Conservation (phyloP, 768 basidiomycete genomes). For the Mycena epipterygia region DNA sequence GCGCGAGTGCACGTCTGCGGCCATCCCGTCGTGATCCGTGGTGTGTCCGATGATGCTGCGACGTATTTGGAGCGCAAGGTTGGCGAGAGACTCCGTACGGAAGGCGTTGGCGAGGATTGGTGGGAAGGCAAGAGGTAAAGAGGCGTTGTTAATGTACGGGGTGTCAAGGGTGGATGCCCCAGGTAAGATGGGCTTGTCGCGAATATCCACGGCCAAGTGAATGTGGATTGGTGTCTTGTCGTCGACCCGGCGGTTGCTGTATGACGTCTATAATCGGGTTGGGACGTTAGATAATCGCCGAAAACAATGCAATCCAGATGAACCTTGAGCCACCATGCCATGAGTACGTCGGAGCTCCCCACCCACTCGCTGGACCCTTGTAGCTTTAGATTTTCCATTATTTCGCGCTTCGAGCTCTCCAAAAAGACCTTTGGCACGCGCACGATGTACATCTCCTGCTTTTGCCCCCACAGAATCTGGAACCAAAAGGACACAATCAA, state of each 20-base stretch:
- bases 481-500: not conserved
- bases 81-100: not conserved
- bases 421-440: conserved; percentile 24
- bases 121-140: not conserved
- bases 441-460: not conserved
- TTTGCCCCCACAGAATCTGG: not conserved
- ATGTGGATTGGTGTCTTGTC: not conserved
- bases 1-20: not conserved
- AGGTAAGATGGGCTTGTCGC: not conserved
- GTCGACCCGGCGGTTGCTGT: not conserved
- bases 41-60: not conserved
- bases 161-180: not conserved
- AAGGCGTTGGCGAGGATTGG: not conserved
- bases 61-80: not conserved
- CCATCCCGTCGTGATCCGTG: not conserved
- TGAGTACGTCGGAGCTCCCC: not conserved
- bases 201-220: not conserved
- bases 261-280: not conserved
- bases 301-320: not conserved
- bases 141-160: not conserved
- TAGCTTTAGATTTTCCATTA: conserved; percentile 15
- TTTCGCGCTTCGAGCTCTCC: not conserved
- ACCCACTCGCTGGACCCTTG: conserved; percentile 14
- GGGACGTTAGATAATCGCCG: not conserved
- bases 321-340: not conserved